phyloP scores from a whole-genome alignment of 2,329 filamentous ascomycete species.

The Aspergillus fischeri region DNA sequence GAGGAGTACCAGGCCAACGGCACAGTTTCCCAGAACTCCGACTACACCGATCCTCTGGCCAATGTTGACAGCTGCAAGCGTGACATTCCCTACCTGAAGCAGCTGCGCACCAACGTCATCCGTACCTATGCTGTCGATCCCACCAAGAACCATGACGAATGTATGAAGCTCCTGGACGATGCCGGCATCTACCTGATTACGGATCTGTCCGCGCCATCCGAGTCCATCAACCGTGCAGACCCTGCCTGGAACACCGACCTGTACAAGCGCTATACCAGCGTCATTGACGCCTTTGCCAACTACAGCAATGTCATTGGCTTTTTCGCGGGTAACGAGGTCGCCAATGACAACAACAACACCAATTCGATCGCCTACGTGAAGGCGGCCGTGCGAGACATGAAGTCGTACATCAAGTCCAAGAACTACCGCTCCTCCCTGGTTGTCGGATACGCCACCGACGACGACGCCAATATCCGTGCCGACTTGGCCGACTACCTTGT shows the following conservation, averaged over 20 bases:
- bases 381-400: constrained; percentile 93
- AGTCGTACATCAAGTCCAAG: constrained; percentile 83
- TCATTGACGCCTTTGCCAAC: constrained; percentile 74
- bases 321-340: constrained; percentile 98
- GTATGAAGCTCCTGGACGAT: constrained; percentile 77
- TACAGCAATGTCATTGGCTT: constrained; percentile 94
- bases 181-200: constrained; percentile 94
- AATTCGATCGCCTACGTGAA: constrained; percentile 90
- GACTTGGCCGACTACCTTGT: constrained; percentile 91
- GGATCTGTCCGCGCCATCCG: constrained; percentile 75
- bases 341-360: constrained; percentile 85
- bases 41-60: constrained; percentile 78
- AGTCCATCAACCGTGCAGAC: constrained; percentile 79
- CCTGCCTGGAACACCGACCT: constrained; percentile 76
- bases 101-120: constrained; percentile 85
- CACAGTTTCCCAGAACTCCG: constrained; percentile 30
- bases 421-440: constrained; percentile 68
- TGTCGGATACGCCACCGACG: constrained; percentile 94
- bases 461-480: constrained; percentile 76
- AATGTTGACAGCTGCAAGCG: constrained; percentile 69
- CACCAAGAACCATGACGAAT: constrained; percentile 68
- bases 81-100: constrained; percentile 74
- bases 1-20: constrained; percentile 48
- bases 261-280: constrained; percentile 74
- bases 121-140: constrained; percentile 94